Base-by-base conservation (phyloP, 495 filamentous ascomycete genomes). In the Parmelia sp. region DNA sequence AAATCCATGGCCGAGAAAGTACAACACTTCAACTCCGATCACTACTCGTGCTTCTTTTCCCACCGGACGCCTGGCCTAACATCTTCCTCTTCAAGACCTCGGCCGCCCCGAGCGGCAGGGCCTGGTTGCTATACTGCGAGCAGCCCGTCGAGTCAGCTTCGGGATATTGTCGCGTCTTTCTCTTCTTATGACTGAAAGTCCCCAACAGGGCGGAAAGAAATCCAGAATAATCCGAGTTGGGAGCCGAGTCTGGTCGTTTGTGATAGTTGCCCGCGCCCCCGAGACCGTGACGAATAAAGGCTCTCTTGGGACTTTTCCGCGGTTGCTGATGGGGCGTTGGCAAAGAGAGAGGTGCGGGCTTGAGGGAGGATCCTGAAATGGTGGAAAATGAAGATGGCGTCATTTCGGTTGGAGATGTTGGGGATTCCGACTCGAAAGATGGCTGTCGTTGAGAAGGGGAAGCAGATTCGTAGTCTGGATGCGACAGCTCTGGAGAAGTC, bases 181-280 rank as follows among this genome's bases (percentile, higher is more conserved):
- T 47, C 33, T 58, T 64, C 55, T 64, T 64, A 14, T 56, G 27
- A 17, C 21, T 19, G n/a, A 59, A 59, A 15, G 57, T 64, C 27
- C 65, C 65, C 31, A 69, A 67, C 17, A 66, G 40, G 12, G 56
- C 42, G 10, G 61, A 64, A 25, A 71, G 59, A 25, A 65, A 65
- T n/a, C 70, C 59, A 17, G 62, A 31, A 25, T 64, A 49, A 29
- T 63, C 63, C 12, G 68, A 61, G 47, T 51, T 39, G 9, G 60
- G 66, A 15, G 57, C 21, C 12, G 51, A 33, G 51, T 33, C 51
- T 33, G 51, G 51, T 55, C 51, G 51, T 61, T 70, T 69, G 49
- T 63, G 70, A 47, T 71, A 71, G 29, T 71, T 71, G 6, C 70
- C 70, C 10, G 65, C 65, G 23, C 70, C 70, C 2, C 70, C 70